These are phyloP conservation scores for Tetrapisispora arboricola DNA, from an alignment of 805 yeast species.

Conservation along the genomic window DNA sequence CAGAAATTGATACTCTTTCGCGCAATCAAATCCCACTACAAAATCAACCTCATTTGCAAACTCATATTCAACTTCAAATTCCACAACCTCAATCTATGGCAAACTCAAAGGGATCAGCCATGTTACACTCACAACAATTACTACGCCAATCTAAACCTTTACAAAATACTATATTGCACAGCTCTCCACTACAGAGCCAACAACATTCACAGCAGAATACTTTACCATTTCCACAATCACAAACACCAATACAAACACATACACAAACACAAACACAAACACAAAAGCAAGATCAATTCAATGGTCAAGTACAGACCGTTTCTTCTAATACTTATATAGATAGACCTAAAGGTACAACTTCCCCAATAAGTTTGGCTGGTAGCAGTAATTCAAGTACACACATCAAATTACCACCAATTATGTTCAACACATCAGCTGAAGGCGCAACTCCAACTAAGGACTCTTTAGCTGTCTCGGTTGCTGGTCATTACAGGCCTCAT, in stretches of 20 bases:
- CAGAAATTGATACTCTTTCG: too few species aligned
- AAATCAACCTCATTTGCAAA: not conserved
- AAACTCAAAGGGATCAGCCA: too few species aligned
- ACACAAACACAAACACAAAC: not conserved
- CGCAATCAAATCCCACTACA: not conserved
- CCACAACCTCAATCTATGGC: too few species aligned
- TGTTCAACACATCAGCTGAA: not conserved
- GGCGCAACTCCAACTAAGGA: not conserved
- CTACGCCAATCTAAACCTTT: too few species aligned
- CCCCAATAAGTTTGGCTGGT: not conserved
- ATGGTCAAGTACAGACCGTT: not conserved
- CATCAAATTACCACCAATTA: slow-evolving; percentile 1
- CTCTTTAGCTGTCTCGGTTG: not conserved
- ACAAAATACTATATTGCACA: too few species aligned
- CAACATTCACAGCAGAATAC: too few species aligned
- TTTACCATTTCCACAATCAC: too few species aligned
- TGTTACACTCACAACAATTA: too few species aligned
- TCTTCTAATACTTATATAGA: not conserved
- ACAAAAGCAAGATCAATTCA: not conserved
- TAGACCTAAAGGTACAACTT: not conserved
- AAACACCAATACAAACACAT: not conserved
- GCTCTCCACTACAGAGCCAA: too few species aligned
- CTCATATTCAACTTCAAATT: too few species aligned
- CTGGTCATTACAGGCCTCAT: not conserved
- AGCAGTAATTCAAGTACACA: not conserved